These are phyloP conservation scores for Leccinum subrobustum DNA, from an alignment of 1,284 basidiomycete species.

Conservation along the genomic window DNA sequence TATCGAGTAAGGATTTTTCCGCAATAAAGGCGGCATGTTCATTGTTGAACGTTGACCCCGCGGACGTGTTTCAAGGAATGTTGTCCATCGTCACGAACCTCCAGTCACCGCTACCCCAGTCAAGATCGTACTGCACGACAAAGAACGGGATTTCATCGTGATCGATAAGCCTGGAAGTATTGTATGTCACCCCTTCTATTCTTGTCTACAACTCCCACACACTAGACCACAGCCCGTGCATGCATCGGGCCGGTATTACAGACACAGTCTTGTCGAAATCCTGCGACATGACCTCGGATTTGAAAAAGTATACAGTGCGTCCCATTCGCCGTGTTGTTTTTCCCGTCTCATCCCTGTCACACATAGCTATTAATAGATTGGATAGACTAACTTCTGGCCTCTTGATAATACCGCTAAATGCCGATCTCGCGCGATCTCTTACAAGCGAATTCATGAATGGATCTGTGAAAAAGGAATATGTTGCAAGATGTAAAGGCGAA, in stretches of 20 bases:
- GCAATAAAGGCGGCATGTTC: not conserved
- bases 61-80: slow-evolving; percentile 57
- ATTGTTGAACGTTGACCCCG: slow-evolving; percentile 3
- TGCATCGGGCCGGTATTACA: slow-evolving; percentile 84
- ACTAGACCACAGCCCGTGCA: slow-evolving; percentile 70
- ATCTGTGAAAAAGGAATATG: slow-evolving; percentile 86
- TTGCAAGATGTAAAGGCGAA: slow-evolving; percentile 80
- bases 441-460: slow-evolving; percentile 83
- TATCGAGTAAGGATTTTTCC: slow-evolving; percentile 68
- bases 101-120: slow-evolving; percentile 89
- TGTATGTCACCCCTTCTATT: slow-evolving; percentile 39
- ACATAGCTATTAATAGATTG: slow-evolving; percentile 88
- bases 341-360: slow-evolving; percentile 2
- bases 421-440: slow-evolving; percentile 68
- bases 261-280: slow-evolving; percentile 87
- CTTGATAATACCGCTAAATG: slow-evolving; percentile 89
- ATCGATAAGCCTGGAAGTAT: slow-evolving; percentile 95
- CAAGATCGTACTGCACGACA: slow-evolving; percentile 77
- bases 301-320: slow-evolving; percentile 80
- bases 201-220: not conserved
- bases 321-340: slow-evolving; percentile 2
- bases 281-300: slow-evolving; percentile 85
- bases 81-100: slow-evolving; percentile 95
- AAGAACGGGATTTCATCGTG: slow-evolving; percentile 81
- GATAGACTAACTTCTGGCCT: slow-evolving; percentile 95